phyloP scores from a whole-genome alignment of 345 rosid genomes.

The Geranium rotundifolium region DNA sequence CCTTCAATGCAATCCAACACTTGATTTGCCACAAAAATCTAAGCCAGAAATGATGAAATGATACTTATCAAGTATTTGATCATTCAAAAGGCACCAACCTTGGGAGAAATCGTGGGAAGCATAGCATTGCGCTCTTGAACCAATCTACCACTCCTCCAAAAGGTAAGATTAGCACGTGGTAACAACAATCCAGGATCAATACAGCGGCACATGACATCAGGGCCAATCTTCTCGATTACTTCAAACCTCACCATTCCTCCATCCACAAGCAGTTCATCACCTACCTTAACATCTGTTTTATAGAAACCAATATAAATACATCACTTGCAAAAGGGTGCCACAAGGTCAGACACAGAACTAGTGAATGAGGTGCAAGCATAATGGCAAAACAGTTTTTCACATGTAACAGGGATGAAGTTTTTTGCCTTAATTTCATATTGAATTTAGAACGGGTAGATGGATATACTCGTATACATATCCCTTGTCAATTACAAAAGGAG shows the following conservation, averaged over 20 bases:
- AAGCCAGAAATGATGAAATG: too few relatives aligned
- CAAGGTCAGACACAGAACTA: neutral
- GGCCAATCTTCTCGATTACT: slow-evolving; percentile 91
- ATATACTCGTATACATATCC: neutral
- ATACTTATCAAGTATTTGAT: neutral
- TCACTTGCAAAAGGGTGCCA: neutral
- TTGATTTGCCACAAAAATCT: neutral
- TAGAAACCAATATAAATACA: neutral
- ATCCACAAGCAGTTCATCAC: slow-evolving; percentile 91
- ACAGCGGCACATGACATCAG: slow-evolving; percentile 86
- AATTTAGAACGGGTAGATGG: neutral
- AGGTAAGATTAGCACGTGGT: slow-evolving; percentile 96
- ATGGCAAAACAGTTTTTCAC: neutral
- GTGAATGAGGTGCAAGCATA: neutral
- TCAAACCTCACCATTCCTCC: slow-evolving; percentile 99
- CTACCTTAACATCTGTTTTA: slow-evolving; percentile 65
- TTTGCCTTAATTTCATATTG: neutral
- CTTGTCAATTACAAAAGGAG: neutral
- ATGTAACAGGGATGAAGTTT: neutral
- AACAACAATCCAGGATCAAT: slow-evolving; percentile 94
- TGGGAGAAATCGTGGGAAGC: slow-evolving; percentile 96
- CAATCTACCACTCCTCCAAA: slow-evolving; percentile 97
- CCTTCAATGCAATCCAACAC: neutral
- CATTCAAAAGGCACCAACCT: slow-evolving; percentile 32
- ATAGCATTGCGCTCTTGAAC: slow-evolving; percentile 94